Evolutionary conservation across 2,329 filamentous ascomycete genomes (phyloP).

Genomic region (Dactylellina sp.): DNA sequence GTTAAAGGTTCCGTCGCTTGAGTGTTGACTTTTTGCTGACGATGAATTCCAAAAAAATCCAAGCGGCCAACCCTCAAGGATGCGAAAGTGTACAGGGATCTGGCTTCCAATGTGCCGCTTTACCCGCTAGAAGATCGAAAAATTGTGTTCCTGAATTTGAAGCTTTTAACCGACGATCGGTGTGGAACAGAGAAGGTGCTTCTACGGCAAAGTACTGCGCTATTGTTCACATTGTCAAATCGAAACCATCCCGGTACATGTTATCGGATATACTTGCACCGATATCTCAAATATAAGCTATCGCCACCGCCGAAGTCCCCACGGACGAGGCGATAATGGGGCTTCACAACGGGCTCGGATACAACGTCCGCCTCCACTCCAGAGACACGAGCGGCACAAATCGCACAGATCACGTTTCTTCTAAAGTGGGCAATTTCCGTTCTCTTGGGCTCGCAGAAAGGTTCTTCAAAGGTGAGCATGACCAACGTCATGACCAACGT

Average conservation of each 20-base stretch:
- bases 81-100: conserved; percentile 16
- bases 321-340: not conserved
- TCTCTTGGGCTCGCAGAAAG: conserved; percentile 2
- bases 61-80: not conserved
- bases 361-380: conserved; percentile 30
- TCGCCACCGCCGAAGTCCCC: conserved; percentile 11
- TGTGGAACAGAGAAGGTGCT: not conserved
- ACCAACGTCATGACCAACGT: not conserved
- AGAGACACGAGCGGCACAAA: conserved; percentile 26
- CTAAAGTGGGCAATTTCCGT: conserved; percentile 50
- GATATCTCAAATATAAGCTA: conserved; percentile 9
- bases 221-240: too few relatives aligned
- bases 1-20: not conserved
- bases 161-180: conserved; percentile 40
- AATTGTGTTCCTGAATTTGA: conserved; percentile 50
- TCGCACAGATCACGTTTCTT: conserved; percentile 55
- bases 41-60: not conserved
- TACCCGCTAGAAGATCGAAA: conserved; percentile 31
- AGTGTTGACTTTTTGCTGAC: not conserved
- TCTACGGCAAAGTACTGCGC: not conserved
- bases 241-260: conserved; percentile 14
- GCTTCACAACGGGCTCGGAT: conserved; percentile 9
- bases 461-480: too few relatives aligned
- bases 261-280: conserved; percentile 37
- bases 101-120: conserved; percentile 48